Evolutionary conservation across 352 stramenopile species (phyloP).

Genomic region (Phytophthora citrophthora): DNA sequence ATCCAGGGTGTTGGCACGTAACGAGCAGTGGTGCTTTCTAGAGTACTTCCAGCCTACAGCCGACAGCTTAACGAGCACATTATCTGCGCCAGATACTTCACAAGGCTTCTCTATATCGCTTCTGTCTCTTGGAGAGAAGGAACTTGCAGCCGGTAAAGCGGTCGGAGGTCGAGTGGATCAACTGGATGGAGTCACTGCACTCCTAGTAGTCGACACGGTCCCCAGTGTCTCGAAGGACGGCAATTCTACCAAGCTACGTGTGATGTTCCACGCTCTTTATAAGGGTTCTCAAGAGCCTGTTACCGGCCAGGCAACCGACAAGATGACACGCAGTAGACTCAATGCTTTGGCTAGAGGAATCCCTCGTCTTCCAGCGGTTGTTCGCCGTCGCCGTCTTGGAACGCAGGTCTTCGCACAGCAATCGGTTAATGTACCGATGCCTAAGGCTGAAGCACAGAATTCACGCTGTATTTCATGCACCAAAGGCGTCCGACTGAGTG

Average conservation of each 20-base stretch:
- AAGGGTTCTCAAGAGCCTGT: neutral
- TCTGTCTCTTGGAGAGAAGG: conserved; percentile 33
- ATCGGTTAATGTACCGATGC: neutral
- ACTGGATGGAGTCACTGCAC: conserved; percentile 39
- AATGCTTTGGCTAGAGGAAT: conserved; percentile 35
- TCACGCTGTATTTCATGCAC: conserved; percentile 54
- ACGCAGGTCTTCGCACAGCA: conserved; percentile 38
- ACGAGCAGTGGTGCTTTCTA: conserved; percentile 62
- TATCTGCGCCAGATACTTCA: conserved; percentile 6
- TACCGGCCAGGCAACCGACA: conserved; percentile 17
- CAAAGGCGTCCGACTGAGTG: conserved; percentile 41
- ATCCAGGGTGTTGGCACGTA: conserved; percentile 38
- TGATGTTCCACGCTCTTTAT: conserved; percentile 42
- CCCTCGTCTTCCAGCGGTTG: conserved; percentile 32
- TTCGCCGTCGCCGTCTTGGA: conserved; percentile 45
- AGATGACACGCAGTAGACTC: conserved; percentile 33
- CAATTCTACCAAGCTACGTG: conserved; percentile 25
- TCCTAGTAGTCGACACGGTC: conserved; percentile 44
- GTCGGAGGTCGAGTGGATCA: conserved; percentile 45
- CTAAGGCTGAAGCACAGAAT: conserved; percentile 32
- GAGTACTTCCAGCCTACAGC: conserved; percentile 43
- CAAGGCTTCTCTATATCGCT: conserved; percentile 42
- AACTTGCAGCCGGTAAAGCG: conserved; percentile 41
- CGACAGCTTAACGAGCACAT: conserved; percentile 1
- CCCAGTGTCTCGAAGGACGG: conserved; percentile 18